These are phyloP conservation scores for Paxillus involutus DNA, from an alignment of 768 basidiomycete species.

Conservation along the genomic window DNA sequence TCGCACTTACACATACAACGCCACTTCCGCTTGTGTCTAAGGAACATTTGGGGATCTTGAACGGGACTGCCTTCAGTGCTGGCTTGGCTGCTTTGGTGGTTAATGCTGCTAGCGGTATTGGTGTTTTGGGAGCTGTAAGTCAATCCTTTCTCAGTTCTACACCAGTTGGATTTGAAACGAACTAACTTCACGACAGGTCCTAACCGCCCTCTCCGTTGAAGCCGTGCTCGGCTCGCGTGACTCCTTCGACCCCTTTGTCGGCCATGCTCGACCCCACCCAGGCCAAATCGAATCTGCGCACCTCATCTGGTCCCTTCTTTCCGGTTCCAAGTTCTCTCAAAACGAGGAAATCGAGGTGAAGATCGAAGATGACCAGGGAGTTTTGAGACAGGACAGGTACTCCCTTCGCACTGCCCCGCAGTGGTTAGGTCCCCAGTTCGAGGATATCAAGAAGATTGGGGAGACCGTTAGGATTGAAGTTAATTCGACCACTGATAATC, in stretches of 20 bases:
- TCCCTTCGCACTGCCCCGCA: conserved; percentile 72
- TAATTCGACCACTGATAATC: conserved; percentile 91
- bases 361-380: conserved; percentile 70
- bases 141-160: not conserved
- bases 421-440: conserved; percentile 84
- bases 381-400: conserved; percentile 76
- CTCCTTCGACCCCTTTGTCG: conserved; percentile 78
- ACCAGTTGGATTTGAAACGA: not conserved
- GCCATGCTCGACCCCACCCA: conserved; percentile 75
- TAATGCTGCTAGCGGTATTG: conserved; percentile 68
- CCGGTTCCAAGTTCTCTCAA: conserved; percentile 67
- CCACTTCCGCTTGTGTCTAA: conserved; percentile 72
- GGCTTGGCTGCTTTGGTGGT: conserved; percentile 75
- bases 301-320: conserved; percentile 66
- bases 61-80: conserved; percentile 85
- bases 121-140: conserved; percentile 48
- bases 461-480: conserved; percentile 70
- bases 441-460: conserved; percentile 69
- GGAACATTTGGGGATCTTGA: conserved; percentile 78
- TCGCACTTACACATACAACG: conserved; percentile 56
- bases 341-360: conserved; percentile 71
- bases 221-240: conserved; percentile 73
- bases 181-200: conserved; percentile 42
- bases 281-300: conserved; percentile 80
- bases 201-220: conserved; percentile 84